Evolutionary conservation across 2,329 filamentous ascomycete genomes (phyloP).

Genomic region (Talaromyces sp.): DNA sequence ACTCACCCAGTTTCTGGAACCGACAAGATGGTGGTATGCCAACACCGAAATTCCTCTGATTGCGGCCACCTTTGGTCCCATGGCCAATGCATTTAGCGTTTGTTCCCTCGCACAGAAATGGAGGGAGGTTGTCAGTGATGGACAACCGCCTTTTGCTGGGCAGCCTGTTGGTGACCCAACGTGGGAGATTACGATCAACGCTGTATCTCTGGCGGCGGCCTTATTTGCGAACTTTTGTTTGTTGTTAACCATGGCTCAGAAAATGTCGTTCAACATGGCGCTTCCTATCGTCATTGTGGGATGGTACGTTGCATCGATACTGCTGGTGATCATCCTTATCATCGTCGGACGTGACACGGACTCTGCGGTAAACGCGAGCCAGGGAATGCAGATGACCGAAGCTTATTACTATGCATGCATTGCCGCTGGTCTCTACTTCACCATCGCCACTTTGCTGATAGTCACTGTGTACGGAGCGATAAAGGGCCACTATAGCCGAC

Average conservation of each 20-base stretch:
- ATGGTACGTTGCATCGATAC: constrained; percentile 54
- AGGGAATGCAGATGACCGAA: constrained; percentile 48
- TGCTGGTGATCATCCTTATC: constrained; percentile 53
- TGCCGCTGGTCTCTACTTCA: constrained; percentile 55
- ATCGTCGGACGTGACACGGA: constrained; percentile 43
- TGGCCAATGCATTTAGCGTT: constrained; percentile 54
- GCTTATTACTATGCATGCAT: constrained; percentile 61
- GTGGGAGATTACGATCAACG: constrained; percentile 53
- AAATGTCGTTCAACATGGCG: constrained; percentile 53
- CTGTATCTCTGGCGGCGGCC: constrained; percentile 53
- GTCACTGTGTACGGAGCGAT: constrained; percentile 56
- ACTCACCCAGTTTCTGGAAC: constrained; percentile 22
- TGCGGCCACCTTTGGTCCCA: constrained; percentile 54
- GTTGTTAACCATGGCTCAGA: constrained; percentile 58
- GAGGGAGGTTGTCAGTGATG: constrained; percentile 51
- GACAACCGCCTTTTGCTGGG: constrained; percentile 17
- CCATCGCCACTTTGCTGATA: constrained; percentile 54
- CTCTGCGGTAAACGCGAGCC: constrained; percentile 34
- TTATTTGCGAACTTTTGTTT: constrained; percentile 54
- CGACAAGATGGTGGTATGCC: constrained; percentile 58
- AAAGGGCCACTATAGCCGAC: constrained; percentile 52
- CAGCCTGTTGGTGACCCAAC: background rate
- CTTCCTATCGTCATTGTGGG: constrained; percentile 60
- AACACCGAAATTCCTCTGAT: constrained; percentile 58
- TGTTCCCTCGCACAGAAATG: constrained; percentile 56